Evolutionary conservation across 805 yeast species (phyloP), one percentile per base, ranked within the genome.

Genomic region (Candida dajiaensis): DNA sequence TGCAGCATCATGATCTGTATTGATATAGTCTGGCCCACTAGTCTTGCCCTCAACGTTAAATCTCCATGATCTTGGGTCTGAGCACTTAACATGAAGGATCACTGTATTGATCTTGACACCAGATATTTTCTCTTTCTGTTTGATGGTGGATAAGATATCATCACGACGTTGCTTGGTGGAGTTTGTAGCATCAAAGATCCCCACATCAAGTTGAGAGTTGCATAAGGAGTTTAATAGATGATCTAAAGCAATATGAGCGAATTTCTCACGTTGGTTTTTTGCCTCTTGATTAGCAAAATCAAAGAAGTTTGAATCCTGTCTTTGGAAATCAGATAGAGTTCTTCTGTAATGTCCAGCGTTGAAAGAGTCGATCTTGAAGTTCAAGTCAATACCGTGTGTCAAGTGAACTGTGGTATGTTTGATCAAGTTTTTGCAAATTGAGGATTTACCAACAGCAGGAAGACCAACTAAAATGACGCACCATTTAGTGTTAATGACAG

Each of bases 371-470:
- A 69, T 66, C 35, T 69, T 64, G 49, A 68, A 50, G 36, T 54
- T 49, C 10, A n/a, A 2, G 15, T 50, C 46, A 10, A 45, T 40
- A 12, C 40, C 29, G 6, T 49, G 35, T 6, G 43, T 44, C 38
- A 57, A 49, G 15, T 37, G 19, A 8, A 26, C 12, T 2, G 84
- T 63, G 64, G 73, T 79, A 76, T 77, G 69, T 66, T 79, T 60
- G 68, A 73, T 69, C 71, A 85, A 56, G 56, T 82, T 82, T 50
- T 78, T 78, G 28, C 89, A 81, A 44, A 84, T 76, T 50, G 86
- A 81, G 2, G 87, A 80, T 61, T 85, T 85, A 8, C 92, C 92
- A 43, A 85, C 68, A 1, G 92, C 92, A 1, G 92, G 92, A 29
- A 85, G 67, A 0, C 92, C 92, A 11, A 85, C 86, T 66, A 85